Evolutionary conservation across 495 filamentous ascomycete species (phyloP).

Genomic region (Xylaria intraflava): DNA sequence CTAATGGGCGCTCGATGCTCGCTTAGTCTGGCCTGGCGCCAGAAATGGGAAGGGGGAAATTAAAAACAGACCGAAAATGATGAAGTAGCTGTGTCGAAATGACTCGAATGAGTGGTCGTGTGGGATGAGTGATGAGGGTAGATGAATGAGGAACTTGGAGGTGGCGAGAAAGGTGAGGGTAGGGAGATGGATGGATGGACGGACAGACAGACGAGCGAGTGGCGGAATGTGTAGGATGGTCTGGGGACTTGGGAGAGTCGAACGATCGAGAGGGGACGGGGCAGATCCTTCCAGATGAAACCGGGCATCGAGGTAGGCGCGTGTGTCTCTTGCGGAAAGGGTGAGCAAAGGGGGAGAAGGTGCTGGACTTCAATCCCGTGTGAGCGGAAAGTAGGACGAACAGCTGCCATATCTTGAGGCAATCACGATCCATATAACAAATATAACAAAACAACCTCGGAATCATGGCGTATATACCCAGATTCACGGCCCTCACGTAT

Average conservation of each 20-base stretch:
- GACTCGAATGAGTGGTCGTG: neutral
- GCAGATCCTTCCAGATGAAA: neutral
- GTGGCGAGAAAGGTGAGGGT: neutral
- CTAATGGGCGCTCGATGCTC: neutral
- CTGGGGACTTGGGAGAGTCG: neutral
- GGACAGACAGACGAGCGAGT: neutral
- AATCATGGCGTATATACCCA: too few relatives aligned
- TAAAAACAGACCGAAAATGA: neutral
- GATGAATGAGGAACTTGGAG: neutral
- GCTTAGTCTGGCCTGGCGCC: neutral
- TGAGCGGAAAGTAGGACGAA: neutral
- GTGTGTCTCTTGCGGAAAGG: neutral
- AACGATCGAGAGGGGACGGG: neutral
- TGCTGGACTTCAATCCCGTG: neutral
- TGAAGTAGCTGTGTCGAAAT: neutral
- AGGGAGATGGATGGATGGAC: neutral
- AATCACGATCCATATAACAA: too few relatives aligned
- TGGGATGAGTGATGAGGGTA: neutral
- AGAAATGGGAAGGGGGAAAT: neutral
- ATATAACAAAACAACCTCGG: neutral
- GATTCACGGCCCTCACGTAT: too few relatives aligned
- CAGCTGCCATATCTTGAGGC: neutral
- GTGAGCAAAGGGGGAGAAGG: neutral
- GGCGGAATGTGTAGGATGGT: neutral
- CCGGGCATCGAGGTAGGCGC: neutral